Base-by-base conservation (phyloP, 2,329 filamentous ascomycete species). In the Didymella pinodella region DNA sequence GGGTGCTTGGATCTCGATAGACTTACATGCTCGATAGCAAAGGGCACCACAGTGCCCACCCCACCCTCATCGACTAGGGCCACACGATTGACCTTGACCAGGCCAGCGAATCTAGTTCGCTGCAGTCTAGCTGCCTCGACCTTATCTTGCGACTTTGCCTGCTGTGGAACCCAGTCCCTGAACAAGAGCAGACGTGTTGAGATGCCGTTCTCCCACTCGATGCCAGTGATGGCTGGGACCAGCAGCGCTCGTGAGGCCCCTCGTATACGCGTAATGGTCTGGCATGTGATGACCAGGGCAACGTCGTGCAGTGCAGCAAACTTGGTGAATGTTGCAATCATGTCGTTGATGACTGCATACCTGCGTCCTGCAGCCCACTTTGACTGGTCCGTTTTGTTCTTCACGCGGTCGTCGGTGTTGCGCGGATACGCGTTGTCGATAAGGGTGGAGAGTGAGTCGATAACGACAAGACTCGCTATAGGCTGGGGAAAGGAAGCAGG, bases 231-330 rank as follows among this genome's bases (percentile, higher is more conserved):
- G 40, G 91, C 87, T 16, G 93, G 90, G 52, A 89, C 85, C 48
- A 98, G 80, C 11, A 89, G 85, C 14, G 93, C 90, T 65, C 83
- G 85, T 64, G 80, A 83, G 63, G 85, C 88, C 4, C 82, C 82
- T 62, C 90, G 88, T 78, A 96, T 89, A 65, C 88, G 90, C n/a
- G 92, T 96, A 41, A 89, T 90, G 59, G 90, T 92, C 73, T 96
- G 93, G 36, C 88, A 92, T 48, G 93, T 83, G 20, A 95, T 75
- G 2, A 97, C 81, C 41, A 96, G 82, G 25, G 92, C 90, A 51
- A 93, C 82, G 68, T 91, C 85, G 63, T 86, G 85, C 29, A 89
- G 85, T 11, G 89, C 87, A 4, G 93, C 92, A 11, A 96, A 83
- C 68, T 89, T 93, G 61, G 89, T 86, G 3, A 89, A 77, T 36